phyloP scores from a whole-genome alignment of 1,139 yeast species.

The Spencermartinsiella ligniputridi region DNA sequence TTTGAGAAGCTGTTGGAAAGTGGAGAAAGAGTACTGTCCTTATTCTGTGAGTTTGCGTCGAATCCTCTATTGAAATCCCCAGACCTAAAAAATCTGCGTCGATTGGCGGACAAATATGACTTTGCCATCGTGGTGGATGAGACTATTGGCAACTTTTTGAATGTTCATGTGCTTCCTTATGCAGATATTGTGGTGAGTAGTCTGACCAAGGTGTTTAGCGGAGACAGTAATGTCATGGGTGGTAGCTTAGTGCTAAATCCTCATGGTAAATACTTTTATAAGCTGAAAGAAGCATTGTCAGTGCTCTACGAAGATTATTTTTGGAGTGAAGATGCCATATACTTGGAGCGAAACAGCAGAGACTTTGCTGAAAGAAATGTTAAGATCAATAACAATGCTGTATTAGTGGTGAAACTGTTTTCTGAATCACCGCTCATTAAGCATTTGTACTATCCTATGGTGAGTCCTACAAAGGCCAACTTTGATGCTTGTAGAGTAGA shows the following conservation, averaged over 20 bases:
- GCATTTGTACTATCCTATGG: slow-evolving; percentile 66
- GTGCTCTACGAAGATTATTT: slow-evolving; percentile 66
- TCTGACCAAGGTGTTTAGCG: slow-evolving; percentile 86
- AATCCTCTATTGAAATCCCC: slow-evolving; percentile 88
- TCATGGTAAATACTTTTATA: slow-evolving; percentile 47
- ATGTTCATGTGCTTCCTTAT: slow-evolving; percentile 74
- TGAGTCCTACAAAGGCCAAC: slow-evolving; percentile 49
- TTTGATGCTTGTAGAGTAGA: slow-evolving; percentile 67
- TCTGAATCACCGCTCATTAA: slow-evolving; percentile 41
- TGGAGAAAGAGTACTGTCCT: slow-evolving; percentile 62
- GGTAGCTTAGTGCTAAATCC: slow-evolving; percentile 84
- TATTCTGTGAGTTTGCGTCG: slow-evolving; percentile 92
- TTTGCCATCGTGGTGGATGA: slow-evolving; percentile 88
- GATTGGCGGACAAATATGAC: slow-evolving; percentile 60
- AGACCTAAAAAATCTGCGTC: slow-evolving; percentile 57
- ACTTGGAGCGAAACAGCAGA: slow-evolving; percentile 86
- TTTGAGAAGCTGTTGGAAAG: slow-evolving; percentile 55
- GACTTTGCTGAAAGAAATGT: slow-evolving; percentile 71
- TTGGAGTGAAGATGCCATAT: slow-evolving; percentile 94
- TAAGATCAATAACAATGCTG: slow-evolving; percentile 63
- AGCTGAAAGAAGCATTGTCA: slow-evolving; percentile 48
- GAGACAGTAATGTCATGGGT: slow-evolving; percentile 94
- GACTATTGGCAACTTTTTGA: slow-evolving; percentile 86
- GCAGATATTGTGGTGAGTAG: slow-evolving; percentile 86
- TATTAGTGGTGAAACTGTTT: slow-evolving; percentile 44